These are phyloP conservation scores for Aureobasidium musti DNA, from an alignment of 2,329 filamentous ascomycete species.

Conservation along the genomic window DNA sequence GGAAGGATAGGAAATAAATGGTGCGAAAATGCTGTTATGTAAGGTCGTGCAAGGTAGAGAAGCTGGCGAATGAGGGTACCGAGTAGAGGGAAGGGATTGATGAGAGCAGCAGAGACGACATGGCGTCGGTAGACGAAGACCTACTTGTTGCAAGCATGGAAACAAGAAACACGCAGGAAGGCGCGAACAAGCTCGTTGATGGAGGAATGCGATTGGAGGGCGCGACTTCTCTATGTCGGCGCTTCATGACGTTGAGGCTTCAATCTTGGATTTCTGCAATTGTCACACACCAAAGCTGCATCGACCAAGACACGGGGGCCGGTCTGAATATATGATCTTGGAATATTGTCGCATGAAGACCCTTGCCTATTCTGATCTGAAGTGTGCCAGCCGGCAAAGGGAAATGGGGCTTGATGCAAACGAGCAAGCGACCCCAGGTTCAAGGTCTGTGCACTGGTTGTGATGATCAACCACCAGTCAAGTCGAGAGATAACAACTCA, in stretches of 20 bases:
- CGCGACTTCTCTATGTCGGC: slow-evolving; percentile 16
- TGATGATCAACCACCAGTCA: background rate
- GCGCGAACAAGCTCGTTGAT: background rate
- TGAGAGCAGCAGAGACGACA: background rate
- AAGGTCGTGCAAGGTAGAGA: background rate
- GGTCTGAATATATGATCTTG: slow-evolving; percentile 10
- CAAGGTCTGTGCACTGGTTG: slow-evolving; percentile 12
- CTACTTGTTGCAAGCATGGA: background rate
- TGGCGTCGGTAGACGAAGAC: background rate
- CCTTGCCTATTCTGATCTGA: background rate
- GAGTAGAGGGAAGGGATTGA: background rate
- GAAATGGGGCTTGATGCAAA: background rate
- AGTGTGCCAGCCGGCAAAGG: background rate
- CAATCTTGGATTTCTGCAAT: background rate
- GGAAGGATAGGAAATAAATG: slow-evolving; percentile 13
- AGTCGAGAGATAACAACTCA: slow-evolving; percentile 17
- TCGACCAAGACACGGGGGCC: background rate
- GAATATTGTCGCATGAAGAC: background rate
- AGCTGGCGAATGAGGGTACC: background rate
- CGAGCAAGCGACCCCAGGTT: background rate
- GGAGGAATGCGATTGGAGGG: slow-evolving; percentile 8
- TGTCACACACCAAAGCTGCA: background rate
- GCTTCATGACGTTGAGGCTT: slow-evolving; percentile 25
- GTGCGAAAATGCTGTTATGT: background rate
- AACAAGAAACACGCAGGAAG: slow-evolving; percentile 23